Evolutionary conservation across 208 protist species (phyloP).

Genomic region (Wallacemonas sp.): DNA sequence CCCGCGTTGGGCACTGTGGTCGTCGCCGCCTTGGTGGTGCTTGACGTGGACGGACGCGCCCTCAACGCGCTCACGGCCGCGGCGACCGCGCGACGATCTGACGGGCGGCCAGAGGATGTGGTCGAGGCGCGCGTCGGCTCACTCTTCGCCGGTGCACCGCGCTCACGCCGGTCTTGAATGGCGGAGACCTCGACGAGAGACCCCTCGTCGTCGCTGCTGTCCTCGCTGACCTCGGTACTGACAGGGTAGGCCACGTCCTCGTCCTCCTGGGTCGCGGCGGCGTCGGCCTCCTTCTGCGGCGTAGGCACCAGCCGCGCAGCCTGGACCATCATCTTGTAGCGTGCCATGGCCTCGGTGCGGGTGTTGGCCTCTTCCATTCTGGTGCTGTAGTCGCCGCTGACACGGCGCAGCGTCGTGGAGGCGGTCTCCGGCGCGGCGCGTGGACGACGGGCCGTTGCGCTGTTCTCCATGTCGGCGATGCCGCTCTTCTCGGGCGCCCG

Average conservation of each 20-base stretch:
- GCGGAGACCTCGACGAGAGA: slow-evolving; percentile 7
- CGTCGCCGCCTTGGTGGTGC: not conserved
- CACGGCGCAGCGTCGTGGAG: slow-evolving; percentile 49
- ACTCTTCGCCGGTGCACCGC: not conserved
- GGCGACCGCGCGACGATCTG: slow-evolving; percentile 1
- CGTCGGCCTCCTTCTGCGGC: slow-evolving; percentile 3
- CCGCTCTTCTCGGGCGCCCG: not conserved
- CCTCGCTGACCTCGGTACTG: slow-evolving; percentile 26
- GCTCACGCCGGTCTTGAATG: slow-evolving; percentile 1
- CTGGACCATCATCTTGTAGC: slow-evolving; percentile 63
- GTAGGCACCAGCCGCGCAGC: slow-evolving; percentile 24
- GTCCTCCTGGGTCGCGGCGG: slow-evolving; percentile 8
- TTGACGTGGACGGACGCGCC: not conserved
- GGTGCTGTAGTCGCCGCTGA: slow-evolving; percentile 49
- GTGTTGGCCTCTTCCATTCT: slow-evolving; percentile 45
- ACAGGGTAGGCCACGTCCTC: slow-evolving; percentile 7
- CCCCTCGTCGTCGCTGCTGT: slow-evolving; percentile 20
- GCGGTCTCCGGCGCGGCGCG: slow-evolving; percentile 27
- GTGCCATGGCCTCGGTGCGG: slow-evolving; percentile 55
- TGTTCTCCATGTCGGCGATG: not conserved
- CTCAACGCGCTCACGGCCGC: not conserved
- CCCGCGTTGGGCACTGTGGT: not conserved
- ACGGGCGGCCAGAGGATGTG: not conserved
- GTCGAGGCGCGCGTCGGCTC: not conserved
- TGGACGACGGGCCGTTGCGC: not conserved